Percentiles rank a stretch among this genome's conserved stretches.
Conservation (phyloP, 345 rosid genomes). For the Salix purpurea region DNA sequence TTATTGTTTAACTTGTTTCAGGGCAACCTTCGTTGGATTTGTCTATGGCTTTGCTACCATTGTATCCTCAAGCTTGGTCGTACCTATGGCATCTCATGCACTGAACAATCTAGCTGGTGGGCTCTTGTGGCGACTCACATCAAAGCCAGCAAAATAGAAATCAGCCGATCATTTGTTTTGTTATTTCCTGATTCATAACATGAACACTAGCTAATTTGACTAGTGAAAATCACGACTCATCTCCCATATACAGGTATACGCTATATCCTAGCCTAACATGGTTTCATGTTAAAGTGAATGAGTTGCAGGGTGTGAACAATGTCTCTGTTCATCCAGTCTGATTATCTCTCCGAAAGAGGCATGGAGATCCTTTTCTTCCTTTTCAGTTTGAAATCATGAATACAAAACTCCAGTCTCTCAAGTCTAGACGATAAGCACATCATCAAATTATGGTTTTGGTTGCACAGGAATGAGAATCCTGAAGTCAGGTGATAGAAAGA, state of each 20-base stretch:
- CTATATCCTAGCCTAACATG: background rate
- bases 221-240: background rate
- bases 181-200: background rate
- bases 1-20: conserved; percentile 21
- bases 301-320: background rate
- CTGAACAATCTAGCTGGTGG: conserved; percentile 80
- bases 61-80: conserved; percentile 55
- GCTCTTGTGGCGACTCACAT: conserved; percentile 56
- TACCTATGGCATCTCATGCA: conserved; percentile 72
- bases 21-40: conserved; percentile 84
- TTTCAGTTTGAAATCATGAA: too few species aligned
- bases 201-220: background rate
- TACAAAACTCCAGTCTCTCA: too few species aligned
- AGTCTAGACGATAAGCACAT: too few species aligned
- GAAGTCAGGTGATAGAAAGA: too few species aligned
- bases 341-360: too few species aligned
- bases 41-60: conserved; percentile 64
- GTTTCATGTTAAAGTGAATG: background rate
- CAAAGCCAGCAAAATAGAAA: conserved; percentile 9
- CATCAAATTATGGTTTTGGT: too few species aligned
- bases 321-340: too few species aligned
- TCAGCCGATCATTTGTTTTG: background rate
- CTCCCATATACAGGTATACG: too few species aligned
- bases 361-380: too few species aligned
- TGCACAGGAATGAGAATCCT: too few species aligned